These are phyloP conservation scores for Hirschioporus abietinus DNA, from an alignment of 768 basidiomycete genomes.

Conservation along the genomic window DNA sequence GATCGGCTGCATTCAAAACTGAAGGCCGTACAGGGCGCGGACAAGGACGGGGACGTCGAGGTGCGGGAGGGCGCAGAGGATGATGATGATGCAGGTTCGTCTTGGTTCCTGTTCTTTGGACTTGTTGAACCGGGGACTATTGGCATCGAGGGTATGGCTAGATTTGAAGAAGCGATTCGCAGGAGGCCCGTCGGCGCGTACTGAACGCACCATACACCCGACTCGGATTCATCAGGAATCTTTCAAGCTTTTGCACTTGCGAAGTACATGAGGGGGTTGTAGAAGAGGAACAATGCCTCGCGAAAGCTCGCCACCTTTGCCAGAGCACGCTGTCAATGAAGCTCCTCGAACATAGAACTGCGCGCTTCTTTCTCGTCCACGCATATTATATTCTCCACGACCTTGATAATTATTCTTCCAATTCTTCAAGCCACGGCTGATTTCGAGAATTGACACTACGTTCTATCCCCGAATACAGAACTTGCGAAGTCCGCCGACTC, in stretches of 20 bases:
- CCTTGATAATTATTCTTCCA: neutral
- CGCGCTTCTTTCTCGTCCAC: too few relatives aligned
- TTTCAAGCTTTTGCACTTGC: too few relatives aligned
- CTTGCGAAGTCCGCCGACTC: neutral
- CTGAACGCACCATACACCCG: neutral
- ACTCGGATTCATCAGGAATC: neutral
- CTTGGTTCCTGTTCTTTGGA: conserved; percentile 47
- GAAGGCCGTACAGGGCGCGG: conserved; percentile 37
- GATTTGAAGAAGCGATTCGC: conserved; percentile 15
- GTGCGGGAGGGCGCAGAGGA: conserved; percentile 30
- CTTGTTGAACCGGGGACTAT: conserved; percentile 55
- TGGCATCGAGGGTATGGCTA: conserved; percentile 43
- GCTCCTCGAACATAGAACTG: too few relatives aligned
- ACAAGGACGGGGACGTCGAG: conserved; percentile 29
- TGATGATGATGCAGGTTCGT: conserved; percentile 56
- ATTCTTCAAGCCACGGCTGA: neutral
- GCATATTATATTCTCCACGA: neutral
- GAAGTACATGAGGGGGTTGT: too few relatives aligned
- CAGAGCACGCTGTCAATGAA: too few relatives aligned
- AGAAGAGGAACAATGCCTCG: too few relatives aligned
- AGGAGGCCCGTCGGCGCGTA: neutral
- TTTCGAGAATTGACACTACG: neutral
- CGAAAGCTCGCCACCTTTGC: too few relatives aligned
- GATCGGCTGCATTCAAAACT: conserved; percentile 69
- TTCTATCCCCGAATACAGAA: neutral